A percentile compares a stretch with the other conserved stretches of the same genome.
These are phyloP conservation scores for Dioscorea zingiberensis DNA, from an alignment of 106 monocot genomes.

Conservation along the genomic window DNA sequence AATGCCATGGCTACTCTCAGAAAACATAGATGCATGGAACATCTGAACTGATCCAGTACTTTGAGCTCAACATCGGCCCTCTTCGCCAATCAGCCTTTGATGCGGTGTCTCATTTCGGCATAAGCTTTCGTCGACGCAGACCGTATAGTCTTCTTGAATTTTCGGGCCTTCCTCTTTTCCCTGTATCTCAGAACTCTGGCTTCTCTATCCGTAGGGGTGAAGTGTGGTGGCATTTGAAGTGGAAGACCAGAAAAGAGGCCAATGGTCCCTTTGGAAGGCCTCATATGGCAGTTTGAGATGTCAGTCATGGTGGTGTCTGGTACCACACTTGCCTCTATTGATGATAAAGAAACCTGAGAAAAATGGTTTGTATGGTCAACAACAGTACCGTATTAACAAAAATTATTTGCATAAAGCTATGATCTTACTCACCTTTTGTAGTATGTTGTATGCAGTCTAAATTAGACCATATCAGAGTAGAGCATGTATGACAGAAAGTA, in stretches of 20 bases:
- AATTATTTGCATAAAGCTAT: too few species aligned
- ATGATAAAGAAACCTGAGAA: constrained; percentile 44
- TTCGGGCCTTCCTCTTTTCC: constrained; percentile 68
- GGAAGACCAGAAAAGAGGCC: constrained; percentile 45
- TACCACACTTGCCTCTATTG: constrained; percentile 41
- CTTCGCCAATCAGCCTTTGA: constrained; percentile 75
- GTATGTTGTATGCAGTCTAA: too few species aligned
- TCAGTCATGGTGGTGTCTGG: constrained; percentile 27
- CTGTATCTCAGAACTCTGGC: constrained; percentile 70
- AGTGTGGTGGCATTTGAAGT: constrained; percentile 20
- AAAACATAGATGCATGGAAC: constrained; percentile 29
- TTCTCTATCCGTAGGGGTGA: constrained; percentile 47
- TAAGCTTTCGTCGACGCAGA: constrained; percentile 78
- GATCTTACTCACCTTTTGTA: too few species aligned
- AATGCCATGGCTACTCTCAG: constrained; percentile 32
- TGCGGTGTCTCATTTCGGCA: constrained; percentile 57
- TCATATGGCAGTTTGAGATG: constrained; percentile 13
- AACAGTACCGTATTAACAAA: too few species aligned
- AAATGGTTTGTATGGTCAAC: background rate
- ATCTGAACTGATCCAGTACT: constrained; percentile 47
- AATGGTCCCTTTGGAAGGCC: constrained; percentile 33
- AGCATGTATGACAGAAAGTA: too few species aligned
- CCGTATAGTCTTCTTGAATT: constrained; percentile 70
- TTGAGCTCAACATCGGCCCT: constrained; percentile 45
- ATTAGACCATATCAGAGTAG: too few species aligned